Percentiles rank a stretch among this genome's conserved stretches.
Conservation (phyloP, 2,329 filamentous ascomycete genomes). For the Fusarium sp. region DNA sequence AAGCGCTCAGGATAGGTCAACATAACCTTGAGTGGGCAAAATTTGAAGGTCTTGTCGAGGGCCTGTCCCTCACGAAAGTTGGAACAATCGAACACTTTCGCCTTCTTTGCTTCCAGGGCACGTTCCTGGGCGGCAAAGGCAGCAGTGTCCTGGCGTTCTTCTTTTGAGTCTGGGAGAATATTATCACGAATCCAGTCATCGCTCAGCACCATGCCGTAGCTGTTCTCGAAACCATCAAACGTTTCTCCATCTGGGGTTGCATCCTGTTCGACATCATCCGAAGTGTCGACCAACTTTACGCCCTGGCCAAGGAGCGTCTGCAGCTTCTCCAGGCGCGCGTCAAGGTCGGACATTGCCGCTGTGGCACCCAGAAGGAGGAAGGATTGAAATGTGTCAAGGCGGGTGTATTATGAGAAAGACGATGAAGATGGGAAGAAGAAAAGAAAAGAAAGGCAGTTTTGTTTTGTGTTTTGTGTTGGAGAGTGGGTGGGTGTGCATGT, state of each 20-base stretch:
- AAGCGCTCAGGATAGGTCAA: constrained; percentile 73
- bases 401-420: no score
- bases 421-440: background rate
- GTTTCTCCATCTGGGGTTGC: background rate
- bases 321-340: constrained; percentile 44
- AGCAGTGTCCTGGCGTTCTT: constrained; percentile 6
- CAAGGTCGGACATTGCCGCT: constrained; percentile 36
- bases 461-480: background rate
- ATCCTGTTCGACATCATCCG: constrained; percentile 7
- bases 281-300: constrained; percentile 35
- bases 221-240: background rate
- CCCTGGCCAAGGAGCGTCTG: constrained; percentile 39
- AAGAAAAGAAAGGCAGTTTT: no score
- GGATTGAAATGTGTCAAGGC: background rate
- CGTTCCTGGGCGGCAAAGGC: constrained; percentile 14
- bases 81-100: constrained; percentile 43
- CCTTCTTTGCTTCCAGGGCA: constrained; percentile 19
- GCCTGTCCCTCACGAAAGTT: constrained; percentile 46
- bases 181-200: constrained; percentile 18
- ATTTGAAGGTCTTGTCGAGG: constrained; percentile 49
- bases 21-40: constrained; percentile 70
- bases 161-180: background rate
- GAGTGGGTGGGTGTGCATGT: no score
- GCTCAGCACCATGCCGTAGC: constrained; percentile 12
- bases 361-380: background rate